Percentiles rank a stretch among this genome's conserved stretches.
These are phyloP conservation scores for Panicum miliaceum DNA, from an alignment of 176 grass and related monocot genomes.

Conservation along the genomic window DNA sequence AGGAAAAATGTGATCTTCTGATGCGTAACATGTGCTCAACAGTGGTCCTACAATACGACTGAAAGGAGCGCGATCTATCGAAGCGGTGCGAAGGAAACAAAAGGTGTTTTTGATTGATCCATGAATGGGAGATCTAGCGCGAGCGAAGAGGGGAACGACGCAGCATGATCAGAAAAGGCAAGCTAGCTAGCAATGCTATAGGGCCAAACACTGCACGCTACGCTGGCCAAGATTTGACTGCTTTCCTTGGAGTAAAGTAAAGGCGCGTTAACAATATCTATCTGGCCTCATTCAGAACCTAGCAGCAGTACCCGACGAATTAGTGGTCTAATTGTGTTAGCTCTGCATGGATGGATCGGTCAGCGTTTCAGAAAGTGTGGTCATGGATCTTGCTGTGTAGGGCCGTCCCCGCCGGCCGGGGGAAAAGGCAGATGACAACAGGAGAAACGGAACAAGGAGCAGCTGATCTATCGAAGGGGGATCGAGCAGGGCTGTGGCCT, in stretches of 20 bases:
- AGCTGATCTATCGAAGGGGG: background rate
- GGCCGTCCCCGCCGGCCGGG: background rate
- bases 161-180: slow-evolving; percentile 32
- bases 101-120: background rate
- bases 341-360: background rate
- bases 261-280: background rate
- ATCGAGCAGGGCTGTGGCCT: background rate
- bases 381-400: slow-evolving; percentile 18
- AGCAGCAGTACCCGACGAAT: background rate
- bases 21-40: slow-evolving; percentile 10
- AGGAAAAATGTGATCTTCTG: background rate
- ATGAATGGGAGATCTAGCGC: background rate
- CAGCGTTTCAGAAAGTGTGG: slow-evolving; percentile 29
- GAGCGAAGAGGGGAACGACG: background rate
- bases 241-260: background rate
- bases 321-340: background rate
- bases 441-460: background rate
- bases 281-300: background rate
- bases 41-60: slow-evolving; percentile 36
- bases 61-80: background rate
- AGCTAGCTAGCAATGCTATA: background rate
- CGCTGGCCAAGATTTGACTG: background rate
- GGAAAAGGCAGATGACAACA: background rate
- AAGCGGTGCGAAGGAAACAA: background rate
- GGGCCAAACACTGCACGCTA: background rate